A percentile compares a stretch with the other conserved stretches of the same genome.
Conservation (phyloP, 2,329 filamentous ascomycete genomes). For the Pestalotiopsis sp. region DNA sequence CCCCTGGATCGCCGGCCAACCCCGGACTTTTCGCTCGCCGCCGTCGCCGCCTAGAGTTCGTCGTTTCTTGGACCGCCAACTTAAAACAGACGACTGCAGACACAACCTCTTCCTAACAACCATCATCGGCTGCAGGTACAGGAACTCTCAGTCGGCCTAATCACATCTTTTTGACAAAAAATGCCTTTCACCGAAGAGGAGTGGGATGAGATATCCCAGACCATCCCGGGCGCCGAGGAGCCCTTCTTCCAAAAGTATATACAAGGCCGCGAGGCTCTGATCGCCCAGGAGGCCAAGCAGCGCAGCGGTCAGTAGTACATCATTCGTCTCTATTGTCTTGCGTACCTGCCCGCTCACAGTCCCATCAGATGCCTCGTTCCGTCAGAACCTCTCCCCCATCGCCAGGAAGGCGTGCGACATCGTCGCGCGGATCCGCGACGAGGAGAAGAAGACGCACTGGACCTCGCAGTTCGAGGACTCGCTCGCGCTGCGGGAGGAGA, state of each 20-base stretch:
- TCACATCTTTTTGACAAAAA: no score
- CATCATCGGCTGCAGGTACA: no score
- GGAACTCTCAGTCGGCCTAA: no score
- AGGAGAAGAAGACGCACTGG: slow-evolving; percentile 79
- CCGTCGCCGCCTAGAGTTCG: no score
- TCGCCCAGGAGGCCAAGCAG: slow-evolving; percentile 78
- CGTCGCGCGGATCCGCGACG: slow-evolving; percentile 75
- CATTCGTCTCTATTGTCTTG: slow-evolving; percentile 25
- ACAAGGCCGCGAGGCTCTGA: slow-evolving; percentile 72
- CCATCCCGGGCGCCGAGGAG: slow-evolving; percentile 63
- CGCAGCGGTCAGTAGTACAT: slow-evolving; percentile 67
- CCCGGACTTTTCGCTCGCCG: no score
- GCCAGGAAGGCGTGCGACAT: slow-evolving; percentile 78
- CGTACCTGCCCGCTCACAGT: slow-evolving; percentile 7
- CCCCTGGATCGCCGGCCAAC: no score
- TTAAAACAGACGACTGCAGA: no score
- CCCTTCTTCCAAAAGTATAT: slow-evolving; percentile 84
- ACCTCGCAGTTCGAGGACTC: slow-evolving; percentile 72
- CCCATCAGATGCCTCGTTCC: slow-evolving; percentile 67
- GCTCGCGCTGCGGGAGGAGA: slow-evolving; percentile 60
- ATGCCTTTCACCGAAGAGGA: slow-evolving; percentile 50
- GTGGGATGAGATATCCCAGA: slow-evolving; percentile 59
- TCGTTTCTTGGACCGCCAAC: no score
- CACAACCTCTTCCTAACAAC: no score
- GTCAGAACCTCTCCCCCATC: slow-evolving; percentile 75